phyloP scores from a whole-genome alignment of 2,329 filamentous ascomycete genomes.

The Pseudocercospora musae region DNA sequence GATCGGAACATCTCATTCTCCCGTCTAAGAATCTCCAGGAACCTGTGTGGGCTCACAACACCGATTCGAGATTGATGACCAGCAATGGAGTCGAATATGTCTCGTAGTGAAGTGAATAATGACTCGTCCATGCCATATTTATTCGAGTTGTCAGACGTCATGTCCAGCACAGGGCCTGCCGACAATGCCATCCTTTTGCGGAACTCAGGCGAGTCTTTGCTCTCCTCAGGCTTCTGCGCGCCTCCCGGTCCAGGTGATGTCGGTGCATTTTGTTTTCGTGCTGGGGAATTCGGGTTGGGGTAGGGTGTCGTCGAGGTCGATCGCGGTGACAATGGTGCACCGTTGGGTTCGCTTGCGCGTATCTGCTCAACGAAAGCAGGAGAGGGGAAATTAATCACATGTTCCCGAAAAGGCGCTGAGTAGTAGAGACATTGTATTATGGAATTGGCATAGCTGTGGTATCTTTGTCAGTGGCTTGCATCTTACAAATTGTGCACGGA shows the following conservation, averaged over 20 bases:
- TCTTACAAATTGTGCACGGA: not conserved
- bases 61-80: slow-evolving; percentile 78
- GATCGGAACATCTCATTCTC: slow-evolving; percentile 98
- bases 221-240: slow-evolving; percentile 76
- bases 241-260: slow-evolving; percentile 54
- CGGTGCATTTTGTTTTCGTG: slow-evolving; percentile 51
- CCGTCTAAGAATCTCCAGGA: slow-evolving; percentile 86
- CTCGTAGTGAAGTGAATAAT: slow-evolving; percentile 89
- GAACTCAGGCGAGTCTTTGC: slow-evolving; percentile 90
- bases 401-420: slow-evolving; percentile 87
- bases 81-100: slow-evolving; percentile 90
- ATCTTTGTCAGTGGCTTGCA: slow-evolving; percentile 9
- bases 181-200: slow-evolving; percentile 96
- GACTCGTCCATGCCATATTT: slow-evolving; percentile 92
- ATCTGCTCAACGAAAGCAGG: slow-evolving; percentile 67
- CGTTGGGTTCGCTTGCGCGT: slow-evolving; percentile 43
- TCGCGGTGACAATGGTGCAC: slow-evolving; percentile 32
- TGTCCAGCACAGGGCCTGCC: slow-evolving; percentile 79
- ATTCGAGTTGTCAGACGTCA: slow-evolving; percentile 74
- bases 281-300: slow-evolving; percentile 33
- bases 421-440: slow-evolving; percentile 97
- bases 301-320: slow-evolving; percentile 39
- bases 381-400: slow-evolving; percentile 86
- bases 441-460: slow-evolving; percentile 87
- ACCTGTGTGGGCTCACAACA: slow-evolving; percentile 86